These are phyloP conservation scores for Phoma sp. DNA, from an alignment of 2,329 filamentous ascomycete genomes.

Conservation along the genomic window DNA sequence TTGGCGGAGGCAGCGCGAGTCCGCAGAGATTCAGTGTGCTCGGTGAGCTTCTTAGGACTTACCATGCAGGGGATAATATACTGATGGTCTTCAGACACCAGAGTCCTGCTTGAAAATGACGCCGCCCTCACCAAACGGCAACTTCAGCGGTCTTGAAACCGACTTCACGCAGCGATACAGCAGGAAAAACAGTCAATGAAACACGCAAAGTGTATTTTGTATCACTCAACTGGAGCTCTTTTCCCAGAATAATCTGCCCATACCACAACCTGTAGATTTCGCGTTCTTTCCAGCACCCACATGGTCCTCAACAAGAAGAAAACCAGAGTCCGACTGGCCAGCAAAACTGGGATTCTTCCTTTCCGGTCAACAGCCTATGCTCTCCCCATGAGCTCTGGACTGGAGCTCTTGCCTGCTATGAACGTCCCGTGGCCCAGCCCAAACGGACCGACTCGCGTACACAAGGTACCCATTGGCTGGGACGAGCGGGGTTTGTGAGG, in stretches of 20 bases:
- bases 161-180: constrained; percentile 38
- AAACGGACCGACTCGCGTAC: constrained; percentile 10
- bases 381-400: neutral
- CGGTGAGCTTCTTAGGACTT: constrained; percentile 21
- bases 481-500: neutral
- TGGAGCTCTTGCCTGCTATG: neutral
- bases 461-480: constrained; percentile 3
- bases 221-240: too few relatives aligned
- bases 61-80: neutral
- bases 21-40: constrained; percentile 31
- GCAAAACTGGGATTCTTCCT: too few relatives aligned
- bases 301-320: neutral
- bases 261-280: too few relatives aligned
- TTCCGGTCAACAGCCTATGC: neutral
- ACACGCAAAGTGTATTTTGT: neutral
- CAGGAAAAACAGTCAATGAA: constrained; percentile 19
- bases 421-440: neutral
- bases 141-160: constrained; percentile 32
- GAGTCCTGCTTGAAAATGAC: constrained; percentile 31
- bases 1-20: constrained; percentile 26
- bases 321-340: neutral
- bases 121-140: constrained; percentile 13
- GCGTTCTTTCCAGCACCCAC: neutral
- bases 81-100: constrained; percentile 30
- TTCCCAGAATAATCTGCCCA: too few relatives aligned